These are phyloP conservation scores for Orbilia brochopaga DNA, from an alignment of 2,329 filamentous ascomycete genomes.

Conservation along the genomic window DNA sequence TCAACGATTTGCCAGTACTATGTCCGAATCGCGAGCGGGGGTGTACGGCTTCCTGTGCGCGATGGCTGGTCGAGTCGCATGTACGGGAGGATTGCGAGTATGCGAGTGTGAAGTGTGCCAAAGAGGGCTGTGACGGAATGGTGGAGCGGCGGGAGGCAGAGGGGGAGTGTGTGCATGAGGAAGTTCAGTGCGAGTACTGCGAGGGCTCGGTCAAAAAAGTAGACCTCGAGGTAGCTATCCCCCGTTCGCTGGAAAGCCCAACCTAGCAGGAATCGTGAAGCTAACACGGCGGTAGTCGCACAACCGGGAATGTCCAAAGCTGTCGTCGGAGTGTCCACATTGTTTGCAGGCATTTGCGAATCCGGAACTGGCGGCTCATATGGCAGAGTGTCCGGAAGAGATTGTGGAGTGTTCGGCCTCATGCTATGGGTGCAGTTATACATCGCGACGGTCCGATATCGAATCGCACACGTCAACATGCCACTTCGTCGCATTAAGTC, in stretches of 20 bases:
- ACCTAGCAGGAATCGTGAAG: background rate
- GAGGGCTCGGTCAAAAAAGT: slow-evolving; percentile 61
- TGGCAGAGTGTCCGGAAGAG: slow-evolving; percentile 50
- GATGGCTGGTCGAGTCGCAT: slow-evolving; percentile 66
- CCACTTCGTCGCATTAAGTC: slow-evolving; percentile 53
- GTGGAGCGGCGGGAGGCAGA: slow-evolving; percentile 62
- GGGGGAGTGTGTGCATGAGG: slow-evolving; percentile 65
- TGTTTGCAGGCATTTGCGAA: slow-evolving; percentile 61
- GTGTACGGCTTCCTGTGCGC: slow-evolving; percentile 63
- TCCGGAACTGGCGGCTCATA: slow-evolving; percentile 51
- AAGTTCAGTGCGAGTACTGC: slow-evolving; percentile 65
- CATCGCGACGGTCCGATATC: slow-evolving; percentile 50
- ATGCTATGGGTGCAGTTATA: slow-evolving; percentile 52
- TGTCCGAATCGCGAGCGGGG: slow-evolving; percentile 65
- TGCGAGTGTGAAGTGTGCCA: slow-evolving; percentile 65
- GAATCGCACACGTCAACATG: slow-evolving; percentile 50
- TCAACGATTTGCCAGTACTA: slow-evolving; percentile 66
- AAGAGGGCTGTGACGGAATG: slow-evolving; percentile 62
- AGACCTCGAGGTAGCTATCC: slow-evolving; percentile 60
- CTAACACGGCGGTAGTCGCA: slow-evolving; percentile 56
- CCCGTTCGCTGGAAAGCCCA: background rate
- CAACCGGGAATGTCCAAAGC: slow-evolving; percentile 60
- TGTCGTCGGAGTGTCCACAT: slow-evolving; percentile 62
- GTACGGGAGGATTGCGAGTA: slow-evolving; percentile 66
- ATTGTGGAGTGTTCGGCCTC: slow-evolving; percentile 52